phyloP scores from a whole-genome alignment of 2,329 filamentous ascomycete species.

The Colletotrichum orchidophilum region DNA sequence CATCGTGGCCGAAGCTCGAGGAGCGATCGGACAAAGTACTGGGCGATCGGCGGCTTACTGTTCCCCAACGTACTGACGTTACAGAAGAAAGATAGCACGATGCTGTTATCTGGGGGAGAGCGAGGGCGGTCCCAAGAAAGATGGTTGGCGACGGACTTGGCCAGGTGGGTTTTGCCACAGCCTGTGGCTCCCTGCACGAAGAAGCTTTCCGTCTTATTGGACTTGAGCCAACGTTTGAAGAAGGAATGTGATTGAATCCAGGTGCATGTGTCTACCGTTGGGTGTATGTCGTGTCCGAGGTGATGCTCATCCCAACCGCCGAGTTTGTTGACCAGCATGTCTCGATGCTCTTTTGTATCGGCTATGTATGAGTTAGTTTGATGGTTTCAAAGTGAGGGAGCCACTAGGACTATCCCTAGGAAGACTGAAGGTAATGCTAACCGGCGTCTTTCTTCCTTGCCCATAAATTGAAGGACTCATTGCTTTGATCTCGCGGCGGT shows the following conservation, averaged over 20 bases:
- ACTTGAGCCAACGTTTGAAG: constrained; percentile 35
- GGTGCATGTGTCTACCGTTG: constrained; percentile 33
- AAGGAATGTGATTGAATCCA: constrained; percentile 32
- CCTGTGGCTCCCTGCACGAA: constrained; percentile 33
- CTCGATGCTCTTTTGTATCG: not conserved
- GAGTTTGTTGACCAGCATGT: not conserved
- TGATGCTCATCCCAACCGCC: constrained; percentile 15
- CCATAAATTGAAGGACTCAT: constrained; percentile 5
- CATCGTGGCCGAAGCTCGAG: constrained; percentile 30
- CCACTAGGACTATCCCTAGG: not conserved
- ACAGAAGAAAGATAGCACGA: constrained; percentile 38
- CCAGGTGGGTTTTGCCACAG: constrained; percentile 37
- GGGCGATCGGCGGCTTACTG: constrained; percentile 34
- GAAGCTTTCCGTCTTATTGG: constrained; percentile 21
- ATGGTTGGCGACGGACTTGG: constrained; percentile 35
- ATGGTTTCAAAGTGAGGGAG: not conserved
- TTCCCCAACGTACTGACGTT: constrained; percentile 11
- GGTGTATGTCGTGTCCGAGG: constrained; percentile 14
- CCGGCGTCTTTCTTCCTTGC: not conserved
- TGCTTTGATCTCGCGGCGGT: not conserved
- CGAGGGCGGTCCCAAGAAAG: constrained; percentile 17
- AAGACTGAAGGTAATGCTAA: not conserved
- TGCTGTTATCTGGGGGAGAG: not conserved
- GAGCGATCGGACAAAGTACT: constrained; percentile 36
- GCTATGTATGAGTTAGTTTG: not conserved